Conservation (phyloP, 228 moss, liverwort and hornwort species). For the Sphagnum magellanicum region DNA sequence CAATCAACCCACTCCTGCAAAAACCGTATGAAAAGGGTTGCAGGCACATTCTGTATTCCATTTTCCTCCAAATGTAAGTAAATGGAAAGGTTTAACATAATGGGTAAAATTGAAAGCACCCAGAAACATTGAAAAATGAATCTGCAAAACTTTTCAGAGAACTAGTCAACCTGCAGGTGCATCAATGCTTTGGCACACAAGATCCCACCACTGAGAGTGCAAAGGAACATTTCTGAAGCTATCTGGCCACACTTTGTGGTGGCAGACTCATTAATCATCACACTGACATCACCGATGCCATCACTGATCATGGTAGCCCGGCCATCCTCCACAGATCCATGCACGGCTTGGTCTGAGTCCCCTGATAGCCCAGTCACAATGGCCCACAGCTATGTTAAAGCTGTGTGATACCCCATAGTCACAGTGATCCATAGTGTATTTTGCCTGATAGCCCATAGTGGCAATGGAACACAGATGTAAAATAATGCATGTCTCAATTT, state of each 20-base stretch:
- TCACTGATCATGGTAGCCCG: slow-evolving; percentile 35
- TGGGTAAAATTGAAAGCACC: too few species aligned
- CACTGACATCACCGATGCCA: slow-evolving; percentile 50
- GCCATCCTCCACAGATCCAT: slow-evolving; percentile 48
- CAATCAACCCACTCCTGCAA: slow-evolving; percentile 95
- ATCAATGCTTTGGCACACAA: slow-evolving; percentile 7
- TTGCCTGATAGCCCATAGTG: too few species aligned
- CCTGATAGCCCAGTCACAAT: slow-evolving; percentile 6
- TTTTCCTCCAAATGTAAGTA: neutral
- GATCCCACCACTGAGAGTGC: neutral
- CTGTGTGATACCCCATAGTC: too few species aligned
- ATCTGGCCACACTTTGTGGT: slow-evolving; percentile 49
- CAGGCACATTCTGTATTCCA: slow-evolving; percentile 81
- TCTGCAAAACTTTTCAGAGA: too few species aligned
- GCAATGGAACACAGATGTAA: too few species aligned
- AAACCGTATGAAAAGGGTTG: slow-evolving; percentile 81
- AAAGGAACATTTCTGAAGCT: slow-evolving; percentile 27
- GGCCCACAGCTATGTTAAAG: too few species aligned
- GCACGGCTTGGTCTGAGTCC: slow-evolving; percentile 53
- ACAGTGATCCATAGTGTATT: too few species aligned
- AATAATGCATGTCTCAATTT: too few species aligned
- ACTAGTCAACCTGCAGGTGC: slow-evolving; percentile 32
- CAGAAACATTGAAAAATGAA: too few species aligned
- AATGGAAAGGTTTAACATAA: too few species aligned
- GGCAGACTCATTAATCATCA: slow-evolving; percentile 35